Conservation (phyloP, 1,284 basidiomycete species). For the Stereum hirsutum region DNA sequence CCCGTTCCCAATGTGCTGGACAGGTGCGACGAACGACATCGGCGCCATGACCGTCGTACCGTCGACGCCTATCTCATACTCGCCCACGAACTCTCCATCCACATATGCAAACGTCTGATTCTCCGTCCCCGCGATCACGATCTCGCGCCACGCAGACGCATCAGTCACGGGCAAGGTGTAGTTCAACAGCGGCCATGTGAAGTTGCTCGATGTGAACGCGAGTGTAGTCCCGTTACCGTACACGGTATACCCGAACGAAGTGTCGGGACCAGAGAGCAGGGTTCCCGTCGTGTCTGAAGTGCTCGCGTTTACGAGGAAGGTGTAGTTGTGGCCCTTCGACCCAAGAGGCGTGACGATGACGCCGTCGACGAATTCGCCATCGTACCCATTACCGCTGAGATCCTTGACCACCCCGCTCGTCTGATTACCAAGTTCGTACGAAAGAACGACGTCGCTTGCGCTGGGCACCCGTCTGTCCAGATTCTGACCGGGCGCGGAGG, state of each 20-base stretch:
- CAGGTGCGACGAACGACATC: slow-evolving; percentile 19
- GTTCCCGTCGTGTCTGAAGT: slow-evolving; percentile 7
- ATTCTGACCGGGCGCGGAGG: slow-evolving; percentile 21
- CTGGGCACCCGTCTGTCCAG: slow-evolving; percentile 18
- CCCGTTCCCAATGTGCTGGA: slow-evolving; percentile 9
- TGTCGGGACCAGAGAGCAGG: slow-evolving; percentile 16
- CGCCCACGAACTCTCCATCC: slow-evolving; percentile 15
- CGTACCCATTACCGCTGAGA: slow-evolving; percentile 17
- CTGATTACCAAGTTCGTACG: slow-evolving; percentile 9
- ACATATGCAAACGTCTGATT: slow-evolving; percentile 14
- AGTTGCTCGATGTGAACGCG: slow-evolving; percentile 17
- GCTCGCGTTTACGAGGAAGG: slow-evolving; percentile 17
- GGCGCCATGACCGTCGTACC: slow-evolving; percentile 13
- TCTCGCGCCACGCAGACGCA: slow-evolving; percentile 4
- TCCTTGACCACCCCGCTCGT: slow-evolving; percentile 8
- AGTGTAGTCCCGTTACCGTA: slow-evolving; percentile 11
- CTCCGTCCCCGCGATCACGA: slow-evolving; percentile 16
- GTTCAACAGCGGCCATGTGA: slow-evolving; percentile 15
- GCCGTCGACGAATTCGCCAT: slow-evolving; percentile 10
- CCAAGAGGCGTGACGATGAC: slow-evolving; percentile 19
- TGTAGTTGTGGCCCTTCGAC: slow-evolving; percentile 27
- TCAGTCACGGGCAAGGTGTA: slow-evolving; percentile 11
- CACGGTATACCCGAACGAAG: slow-evolving; percentile 12
- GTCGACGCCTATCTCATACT: slow-evolving; percentile 15
- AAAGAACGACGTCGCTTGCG: slow-evolving; percentile 14